phyloP scores from a whole-genome alignment of 2,329 filamentous ascomycete genomes.

The Fusarium chaquense region DNA sequence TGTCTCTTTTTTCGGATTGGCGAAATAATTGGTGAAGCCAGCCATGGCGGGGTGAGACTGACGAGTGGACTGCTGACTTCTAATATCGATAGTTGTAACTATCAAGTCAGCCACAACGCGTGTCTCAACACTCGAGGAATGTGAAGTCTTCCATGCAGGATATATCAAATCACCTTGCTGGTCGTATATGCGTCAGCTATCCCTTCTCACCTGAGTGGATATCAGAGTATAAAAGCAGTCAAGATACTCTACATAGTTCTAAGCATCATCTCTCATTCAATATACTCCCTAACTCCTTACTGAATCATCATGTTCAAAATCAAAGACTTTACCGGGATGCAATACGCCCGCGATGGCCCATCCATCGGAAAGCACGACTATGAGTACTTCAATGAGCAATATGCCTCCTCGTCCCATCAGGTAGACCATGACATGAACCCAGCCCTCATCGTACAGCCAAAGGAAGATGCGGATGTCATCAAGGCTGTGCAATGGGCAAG shows the following conservation, averaged over 20 bases:
- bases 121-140: conserved; percentile 1
- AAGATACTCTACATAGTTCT: not conserved
- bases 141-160: not conserved
- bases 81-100: no score
- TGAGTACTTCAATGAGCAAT: conserved; percentile 51
- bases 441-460: conserved; percentile 58
- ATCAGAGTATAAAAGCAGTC: not conserved
- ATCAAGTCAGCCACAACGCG: conserved; percentile 8
- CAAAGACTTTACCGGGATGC: conserved; percentile 40
- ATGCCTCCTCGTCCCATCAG: conserved; percentile 58
- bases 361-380: conserved; percentile 26
- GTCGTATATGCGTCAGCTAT: no score
- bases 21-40: not conserved
- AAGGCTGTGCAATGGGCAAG: conserved; percentile 56
- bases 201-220: not conserved
- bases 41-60: no score
- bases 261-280: no score
- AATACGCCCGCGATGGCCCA: conserved; percentile 39
- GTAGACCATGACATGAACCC: conserved; percentile 59
- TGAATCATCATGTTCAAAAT: conserved; percentile 36
- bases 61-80: not conserved
- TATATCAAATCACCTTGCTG: not conserved
- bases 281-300: not conserved
- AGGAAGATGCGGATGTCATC: conserved; percentile 57
- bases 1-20: not conserved